Base-by-base conservation (phyloP, 2,329 filamentous ascomycete genomes). In the Colletotrichum tofieldiae region DNA sequence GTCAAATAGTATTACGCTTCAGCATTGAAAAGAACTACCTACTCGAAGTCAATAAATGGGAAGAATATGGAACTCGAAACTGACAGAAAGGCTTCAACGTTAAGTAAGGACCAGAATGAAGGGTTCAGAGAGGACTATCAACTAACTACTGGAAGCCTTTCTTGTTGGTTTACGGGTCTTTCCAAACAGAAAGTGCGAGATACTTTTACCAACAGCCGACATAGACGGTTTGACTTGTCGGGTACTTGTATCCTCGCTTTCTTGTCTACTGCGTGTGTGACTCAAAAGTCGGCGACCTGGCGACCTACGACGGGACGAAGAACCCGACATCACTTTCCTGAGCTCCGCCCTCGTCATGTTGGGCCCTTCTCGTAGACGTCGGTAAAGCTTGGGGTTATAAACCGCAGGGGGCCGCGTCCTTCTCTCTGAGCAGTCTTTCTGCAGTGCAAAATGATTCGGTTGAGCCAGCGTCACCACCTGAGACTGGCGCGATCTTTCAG, bases 331-430 rank as follows among this genome's bases (percentile, higher is more conserved):
- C 4, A 45, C 49, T 20, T 35, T 54, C 5, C 49, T 55, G 7
- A 23, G 9, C 49, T 64, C 49, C 12, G 61, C 49, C 5, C 61
- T 54, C 18, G 61, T 64, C 61, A 64, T 23, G 26, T 64, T 35
- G 11, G 26, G 49, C 9, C 37, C 37, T 5, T 64, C 61, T 16
- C 37, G 37, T 26, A 54, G 26, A 18, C 39, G 26, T n/a, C 23
- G 35, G 23, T 7, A 11, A 41, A 23, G 39, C n/a, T 18, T 5
- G 18, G 18, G 18, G 26, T 14, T 26, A 0, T 12, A 23, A 3
- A 6, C 23, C 3, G 35, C 26, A 8, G 6, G 2, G 18, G 26
- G 7, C 8, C 20, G 39, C 3, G 23, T 64, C 18, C 7, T 43
- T 4, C 37, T 32, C 39, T 11, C 5, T 20, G 5, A 8, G 8